Conservation (phyloP, 1,284 basidiomycete genomes). For the Ustilago hordei region DNA sequence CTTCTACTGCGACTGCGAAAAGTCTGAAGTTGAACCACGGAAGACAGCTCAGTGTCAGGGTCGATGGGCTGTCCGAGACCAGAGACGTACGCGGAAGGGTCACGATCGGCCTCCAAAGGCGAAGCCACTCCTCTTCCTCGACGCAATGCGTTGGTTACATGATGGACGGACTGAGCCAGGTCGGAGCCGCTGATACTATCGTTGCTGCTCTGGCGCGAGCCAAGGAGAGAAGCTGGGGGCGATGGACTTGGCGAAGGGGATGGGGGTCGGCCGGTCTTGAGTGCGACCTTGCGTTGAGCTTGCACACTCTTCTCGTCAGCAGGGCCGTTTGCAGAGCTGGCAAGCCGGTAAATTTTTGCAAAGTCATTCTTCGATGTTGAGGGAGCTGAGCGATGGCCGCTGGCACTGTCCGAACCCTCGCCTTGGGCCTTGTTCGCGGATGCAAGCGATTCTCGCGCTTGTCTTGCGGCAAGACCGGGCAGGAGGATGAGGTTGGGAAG, state of each 20-base stretch:
- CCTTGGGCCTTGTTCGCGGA: conserved; percentile 16
- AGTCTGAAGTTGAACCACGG: conserved; percentile 65
- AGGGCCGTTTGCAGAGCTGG: conserved; percentile 7
- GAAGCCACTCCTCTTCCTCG: conserved; percentile 47
- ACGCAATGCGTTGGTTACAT: background rate
- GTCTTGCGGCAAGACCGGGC: conserved; percentile 45
- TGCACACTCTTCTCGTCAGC: conserved; percentile 21
- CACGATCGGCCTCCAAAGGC: conserved; percentile 43
- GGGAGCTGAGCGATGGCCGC: background rate
- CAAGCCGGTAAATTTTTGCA: conserved; percentile 39
- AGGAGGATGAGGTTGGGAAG: conserved; percentile 50
- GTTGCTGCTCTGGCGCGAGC: conserved; percentile 42
- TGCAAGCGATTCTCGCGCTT: conserved; percentile 32
- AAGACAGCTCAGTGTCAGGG: conserved; percentile 64
- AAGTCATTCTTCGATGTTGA: conserved; percentile 21
- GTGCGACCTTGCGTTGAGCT: conserved; percentile 27
- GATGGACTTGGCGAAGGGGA: conserved; percentile 45
- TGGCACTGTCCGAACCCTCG: background rate
- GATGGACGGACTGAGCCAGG: background rate
- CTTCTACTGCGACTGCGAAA: conserved; percentile 63
- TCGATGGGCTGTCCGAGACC: conserved; percentile 65
- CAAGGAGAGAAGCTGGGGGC: conserved; percentile 36
- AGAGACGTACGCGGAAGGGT: conserved; percentile 62
- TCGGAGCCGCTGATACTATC: conserved; percentile 36
- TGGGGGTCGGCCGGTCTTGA: conserved; percentile 34